phyloP scores from a whole-genome alignment of 2,329 filamentous ascomycete species.

The Pseudogymnoascus sp. region DNA sequence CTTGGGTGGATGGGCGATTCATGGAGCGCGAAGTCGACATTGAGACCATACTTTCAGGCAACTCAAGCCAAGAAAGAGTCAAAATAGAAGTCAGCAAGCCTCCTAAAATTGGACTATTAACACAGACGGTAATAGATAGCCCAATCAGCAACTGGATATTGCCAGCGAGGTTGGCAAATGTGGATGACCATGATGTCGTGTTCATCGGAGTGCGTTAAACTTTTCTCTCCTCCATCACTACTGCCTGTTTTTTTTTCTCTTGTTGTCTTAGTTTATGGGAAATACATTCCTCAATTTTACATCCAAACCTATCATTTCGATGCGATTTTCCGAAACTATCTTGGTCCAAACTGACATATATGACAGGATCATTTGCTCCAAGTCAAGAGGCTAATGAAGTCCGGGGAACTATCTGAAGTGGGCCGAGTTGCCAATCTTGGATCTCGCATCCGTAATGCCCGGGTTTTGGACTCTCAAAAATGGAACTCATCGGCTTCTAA shows the following conservation, averaged over 20 bases:
- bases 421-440: constrained; percentile 72
- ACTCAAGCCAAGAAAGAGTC: neutral
- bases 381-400: constrained; percentile 63
- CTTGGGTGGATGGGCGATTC: constrained; percentile 5
- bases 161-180: constrained; percentile 67
- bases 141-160: constrained; percentile 70
- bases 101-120: constrained; percentile 63
- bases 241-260: neutral
- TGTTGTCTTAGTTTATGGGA: neutral
- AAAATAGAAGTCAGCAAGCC: constrained; percentile 26
- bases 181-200: constrained; percentile 69
- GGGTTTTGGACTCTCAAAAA: constrained; percentile 57
- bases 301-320: neutral
- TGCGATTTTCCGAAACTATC: neutral
- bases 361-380: constrained; percentile 67
- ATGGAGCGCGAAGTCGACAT: constrained; percentile 7
- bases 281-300: constrained; percentile 1
- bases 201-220: constrained; percentile 65
- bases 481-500: neutral
- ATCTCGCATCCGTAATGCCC: constrained; percentile 69
- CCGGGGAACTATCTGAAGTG: constrained; percentile 68
- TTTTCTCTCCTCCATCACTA: constrained; percentile 11
- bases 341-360: constrained; percentile 19
- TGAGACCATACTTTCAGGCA: constrained; percentile 1
- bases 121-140: constrained; percentile 69